Base-by-base conservation (phyloP, 2,329 filamentous ascomycete species). In the Chaetomium globosum region DNA sequence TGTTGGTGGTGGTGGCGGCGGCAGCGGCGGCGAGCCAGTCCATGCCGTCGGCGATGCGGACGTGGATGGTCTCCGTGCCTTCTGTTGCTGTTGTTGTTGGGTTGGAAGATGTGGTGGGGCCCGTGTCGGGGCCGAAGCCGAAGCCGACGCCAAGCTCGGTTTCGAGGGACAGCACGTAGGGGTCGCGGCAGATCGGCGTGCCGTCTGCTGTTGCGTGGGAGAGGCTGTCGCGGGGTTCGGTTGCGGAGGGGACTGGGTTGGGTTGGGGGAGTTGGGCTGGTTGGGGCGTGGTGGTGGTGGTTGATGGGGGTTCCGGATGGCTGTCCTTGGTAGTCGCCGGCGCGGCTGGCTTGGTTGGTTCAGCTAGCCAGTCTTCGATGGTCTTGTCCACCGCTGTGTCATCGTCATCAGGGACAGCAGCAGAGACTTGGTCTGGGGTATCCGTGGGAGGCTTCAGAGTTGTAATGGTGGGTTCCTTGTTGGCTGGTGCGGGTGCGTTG, bases 291-390 rank as follows among this genome's bases (percentile, higher is more conserved):
- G 33, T 23, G 39, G 6, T 49, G 30, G 23, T 30, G 28, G 49
- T 54, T 36, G 31, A 21, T 51, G 31, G 39, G 48, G 64, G 21
- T 52, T n/a, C 33, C 10, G 36, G 36, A 10, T 39, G 43, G 28
- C 43, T n/a, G 7, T 54, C 16, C 36, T 13, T 30, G 12, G 48
- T 26, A 1, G 56, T 9, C 21, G 53, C 8, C 7, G 55, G 19
- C 4, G 36, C 12, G 10, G 46, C 19, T 4, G 65, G 39, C 5
- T 57, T 61, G 10, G 60, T 54, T 6, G 70, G 67, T 56, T 71
- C 68, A 33, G 70, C 67, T 28, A 71, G 70, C 75, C 74, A 76
- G 48, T 73, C 73, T 58, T 71, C 64, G 57, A 71, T 71, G 2
- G 69, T 70, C 21, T 65, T 60, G 57, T 69, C 69, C 7, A 58